Evolutionary conservation across 192 early-diverging fungal species (phyloP).

Genomic region (Irineochytrium annulatum): DNA sequence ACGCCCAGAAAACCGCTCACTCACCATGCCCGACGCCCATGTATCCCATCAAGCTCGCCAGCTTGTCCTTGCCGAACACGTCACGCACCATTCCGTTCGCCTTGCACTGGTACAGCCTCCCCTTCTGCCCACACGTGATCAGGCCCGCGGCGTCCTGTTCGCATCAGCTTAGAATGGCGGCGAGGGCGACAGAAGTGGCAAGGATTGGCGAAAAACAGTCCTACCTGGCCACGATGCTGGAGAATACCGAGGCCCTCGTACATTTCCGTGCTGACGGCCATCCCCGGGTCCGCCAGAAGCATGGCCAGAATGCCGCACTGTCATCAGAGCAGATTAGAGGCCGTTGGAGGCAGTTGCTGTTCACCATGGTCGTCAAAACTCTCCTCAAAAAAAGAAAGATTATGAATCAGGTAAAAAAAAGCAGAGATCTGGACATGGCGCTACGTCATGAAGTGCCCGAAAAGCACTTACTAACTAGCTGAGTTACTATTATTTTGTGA

Average conservation of each 20-base stretch:
- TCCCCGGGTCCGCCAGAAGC: slow-evolving; percentile 22
- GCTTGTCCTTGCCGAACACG: slow-evolving; percentile 81
- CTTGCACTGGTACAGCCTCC: slow-evolving; percentile 97
- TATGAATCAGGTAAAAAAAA: no score
- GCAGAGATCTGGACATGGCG: no score
- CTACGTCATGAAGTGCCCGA: no score
- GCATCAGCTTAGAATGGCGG: not conserved
- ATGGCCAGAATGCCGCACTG: slow-evolving; percentile 26
- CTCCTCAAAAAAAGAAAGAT: no score
- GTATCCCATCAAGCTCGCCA: slow-evolving; percentile 73
- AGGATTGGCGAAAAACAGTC: slow-evolving; percentile 6
- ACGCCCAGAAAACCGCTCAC: no score
- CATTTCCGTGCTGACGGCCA: slow-evolving; percentile 73
- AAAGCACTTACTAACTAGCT: no score
- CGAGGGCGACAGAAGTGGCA: slow-evolving; percentile 2
- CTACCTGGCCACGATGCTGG: slow-evolving; percentile 98
- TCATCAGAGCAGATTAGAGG: no score
- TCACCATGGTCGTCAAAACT: no score
- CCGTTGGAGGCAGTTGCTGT: no score
- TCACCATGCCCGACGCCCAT: slow-evolving; percentile 98
- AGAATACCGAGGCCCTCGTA: slow-evolving; percentile 91
- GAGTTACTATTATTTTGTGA: no score
- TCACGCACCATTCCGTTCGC: slow-evolving; percentile 99
- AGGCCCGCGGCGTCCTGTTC: slow-evolving; percentile 97
- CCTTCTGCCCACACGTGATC: slow-evolving; percentile 94